phyloP scores from a whole-genome alignment of 176 grass and related monocot genomes.

The Tillandsia fasciculata region DNA sequence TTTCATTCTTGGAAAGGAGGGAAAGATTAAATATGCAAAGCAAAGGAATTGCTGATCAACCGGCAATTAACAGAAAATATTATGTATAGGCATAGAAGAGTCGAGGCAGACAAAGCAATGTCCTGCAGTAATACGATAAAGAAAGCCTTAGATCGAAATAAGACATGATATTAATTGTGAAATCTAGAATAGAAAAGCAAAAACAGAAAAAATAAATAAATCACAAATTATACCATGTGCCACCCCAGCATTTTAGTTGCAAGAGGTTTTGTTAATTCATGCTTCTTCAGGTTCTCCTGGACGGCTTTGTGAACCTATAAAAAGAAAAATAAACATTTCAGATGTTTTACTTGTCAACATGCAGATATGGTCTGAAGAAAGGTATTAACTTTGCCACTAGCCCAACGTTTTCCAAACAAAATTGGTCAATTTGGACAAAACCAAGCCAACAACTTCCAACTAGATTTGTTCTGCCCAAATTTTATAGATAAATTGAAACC shows the following conservation, averaged over 20 bases:
- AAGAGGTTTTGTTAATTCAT: slow-evolving; percentile 19
- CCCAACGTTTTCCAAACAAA: background rate
- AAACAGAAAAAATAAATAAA: background rate
- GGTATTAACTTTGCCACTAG: background rate
- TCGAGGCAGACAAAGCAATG: slow-evolving; percentile 15
- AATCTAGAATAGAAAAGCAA: background rate
- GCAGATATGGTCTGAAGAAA: background rate
- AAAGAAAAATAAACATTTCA: slow-evolving; percentile 2
- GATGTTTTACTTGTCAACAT: background rate
- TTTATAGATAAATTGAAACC: background rate
- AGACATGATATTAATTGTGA: background rate
- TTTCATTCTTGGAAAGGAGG: background rate
- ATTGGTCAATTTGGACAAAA: background rate
- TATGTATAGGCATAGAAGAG: slow-evolving; percentile 14
- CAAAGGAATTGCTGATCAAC: slow-evolving; percentile 5
- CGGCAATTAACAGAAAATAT: slow-evolving; percentile 1
- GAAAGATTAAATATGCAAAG: slow-evolving; percentile 11
- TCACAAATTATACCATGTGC: slow-evolving; percentile 16
- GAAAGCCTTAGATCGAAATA: background rate
- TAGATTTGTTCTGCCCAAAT: background rate
- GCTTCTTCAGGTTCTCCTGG: slow-evolving; percentile 19
- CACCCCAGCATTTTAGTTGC: slow-evolving; percentile 22
- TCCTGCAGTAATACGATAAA: slow-evolving; percentile 15
- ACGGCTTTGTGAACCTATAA: slow-evolving; percentile 13
- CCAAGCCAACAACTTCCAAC: background rate